These are phyloP conservation scores for Elasticomyces elasticus DNA, from an alignment of 495 filamentous ascomycete species.

Conservation along the genomic window DNA sequence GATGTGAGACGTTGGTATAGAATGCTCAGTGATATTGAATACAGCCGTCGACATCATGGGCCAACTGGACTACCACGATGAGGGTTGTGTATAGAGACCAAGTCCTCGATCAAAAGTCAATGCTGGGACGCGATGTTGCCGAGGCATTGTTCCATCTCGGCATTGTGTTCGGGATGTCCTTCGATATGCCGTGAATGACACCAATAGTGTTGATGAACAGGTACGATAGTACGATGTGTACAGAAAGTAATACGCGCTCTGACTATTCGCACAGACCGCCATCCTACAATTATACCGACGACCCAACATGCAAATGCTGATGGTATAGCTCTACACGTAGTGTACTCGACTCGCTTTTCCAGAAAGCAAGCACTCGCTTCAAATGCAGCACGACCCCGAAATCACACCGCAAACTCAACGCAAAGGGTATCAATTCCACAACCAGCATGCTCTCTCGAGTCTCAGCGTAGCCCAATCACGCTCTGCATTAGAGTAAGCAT, in stretches of 20 bases:
- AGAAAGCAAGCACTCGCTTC: neutral
- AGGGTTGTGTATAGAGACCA: too few relatives aligned
- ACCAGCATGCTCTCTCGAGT: neutral
- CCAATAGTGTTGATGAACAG: too few relatives aligned
- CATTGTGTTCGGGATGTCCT: too few relatives aligned
- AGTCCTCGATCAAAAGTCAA: too few relatives aligned
- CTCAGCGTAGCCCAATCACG: constrained; percentile 30
- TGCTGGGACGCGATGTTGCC: too few relatives aligned
- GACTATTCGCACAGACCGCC: too few relatives aligned
- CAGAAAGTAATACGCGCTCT: too few relatives aligned
- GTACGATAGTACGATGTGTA: too few relatives aligned
- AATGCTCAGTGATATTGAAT: constrained; percentile 31
- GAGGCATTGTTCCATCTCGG: too few relatives aligned
- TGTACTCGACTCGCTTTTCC: neutral
- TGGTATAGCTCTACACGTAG: too few relatives aligned
- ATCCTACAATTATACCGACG: neutral
- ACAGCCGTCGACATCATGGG: neutral
- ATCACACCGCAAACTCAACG: neutral
- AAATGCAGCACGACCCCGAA: neutral
- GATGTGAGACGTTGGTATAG: constrained; percentile 31
- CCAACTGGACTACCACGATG: too few relatives aligned
- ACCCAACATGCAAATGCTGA: neutral
- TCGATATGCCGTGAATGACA: too few relatives aligned
- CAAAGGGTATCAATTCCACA: neutral
- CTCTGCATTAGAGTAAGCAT: constrained; percentile 18